Evolutionary conservation across 2,329 filamentous ascomycete species (phyloP).

Genomic region (Pleoardoris graminearum): DNA sequence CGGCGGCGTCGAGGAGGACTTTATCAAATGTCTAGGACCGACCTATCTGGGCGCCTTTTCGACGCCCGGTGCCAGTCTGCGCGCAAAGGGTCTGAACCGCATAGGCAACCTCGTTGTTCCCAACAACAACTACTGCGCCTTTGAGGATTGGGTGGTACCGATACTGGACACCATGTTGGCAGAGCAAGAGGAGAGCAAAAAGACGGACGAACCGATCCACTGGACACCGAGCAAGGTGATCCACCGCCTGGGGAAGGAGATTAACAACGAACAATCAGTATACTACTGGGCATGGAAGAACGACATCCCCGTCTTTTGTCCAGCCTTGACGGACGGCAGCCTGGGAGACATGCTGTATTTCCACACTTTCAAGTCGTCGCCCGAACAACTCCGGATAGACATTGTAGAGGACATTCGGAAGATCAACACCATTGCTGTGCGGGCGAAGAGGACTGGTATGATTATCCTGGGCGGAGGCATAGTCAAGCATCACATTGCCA

Average conservation of each 20-base stretch:
- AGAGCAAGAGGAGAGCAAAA: slow-evolving; percentile 83
- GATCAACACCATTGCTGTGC: slow-evolving; percentile 89
- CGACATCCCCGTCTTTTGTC: slow-evolving; percentile 95
- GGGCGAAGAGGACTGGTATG: slow-evolving; percentile 88
- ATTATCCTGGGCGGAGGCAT: slow-evolving; percentile 92
- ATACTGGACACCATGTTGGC: slow-evolving; percentile 93
- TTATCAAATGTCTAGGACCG: slow-evolving; percentile 95
- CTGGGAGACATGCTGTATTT: slow-evolving; percentile 99
- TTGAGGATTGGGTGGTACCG: slow-evolving; percentile 96
- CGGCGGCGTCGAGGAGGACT: slow-evolving; percentile 93
- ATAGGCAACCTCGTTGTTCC: slow-evolving; percentile 96
- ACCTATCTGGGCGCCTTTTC: slow-evolving; percentile 91
- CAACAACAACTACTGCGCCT: slow-evolving; percentile 95
- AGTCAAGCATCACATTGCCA: slow-evolving; percentile 98
- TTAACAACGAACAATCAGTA: slow-evolving; percentile 87
- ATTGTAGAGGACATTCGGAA: slow-evolving; percentile 91
- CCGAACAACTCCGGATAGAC: slow-evolving; percentile 79
- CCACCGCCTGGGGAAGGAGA: slow-evolving; percentile 85
- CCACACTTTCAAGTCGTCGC: slow-evolving; percentile 90
- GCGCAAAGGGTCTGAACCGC: slow-evolving; percentile 85
- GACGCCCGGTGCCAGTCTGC: slow-evolving; percentile 74
- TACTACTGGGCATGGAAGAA: slow-evolving; percentile 99
- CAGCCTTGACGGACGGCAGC: slow-evolving; percentile 91
- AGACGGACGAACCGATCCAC: slow-evolving; percentile 68
- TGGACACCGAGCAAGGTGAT: slow-evolving; percentile 97